Percentiles rank a stretch among this genome's conserved stretches.
Evolutionary conservation across 2,329 filamentous ascomycete genomes (phyloP).

Genomic region (Sclerotinia minor): DNA sequence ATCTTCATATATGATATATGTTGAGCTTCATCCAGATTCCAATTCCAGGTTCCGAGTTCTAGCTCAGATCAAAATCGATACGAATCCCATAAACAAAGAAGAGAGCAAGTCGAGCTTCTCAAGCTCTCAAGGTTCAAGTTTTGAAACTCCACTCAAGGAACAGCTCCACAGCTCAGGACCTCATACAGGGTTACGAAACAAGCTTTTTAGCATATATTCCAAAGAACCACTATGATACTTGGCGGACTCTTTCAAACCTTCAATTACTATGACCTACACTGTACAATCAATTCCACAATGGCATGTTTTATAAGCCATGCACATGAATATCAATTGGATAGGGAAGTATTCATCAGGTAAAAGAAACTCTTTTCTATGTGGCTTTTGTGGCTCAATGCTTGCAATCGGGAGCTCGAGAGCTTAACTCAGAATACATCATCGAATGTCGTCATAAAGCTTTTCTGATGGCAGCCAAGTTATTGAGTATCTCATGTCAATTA

Average conservation of each 20-base stretch:
- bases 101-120: background rate
- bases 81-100: background rate
- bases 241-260: background rate
- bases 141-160: background rate
- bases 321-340: background rate
- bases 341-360: slow-evolving; percentile 3
- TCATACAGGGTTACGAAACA: slow-evolving; percentile 22
- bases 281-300: slow-evolving; percentile 7
- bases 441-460: slow-evolving; percentile 10
- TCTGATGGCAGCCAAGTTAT: background rate
- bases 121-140: background rate
- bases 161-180: slow-evolving; percentile 4
- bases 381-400: background rate
- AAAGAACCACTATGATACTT: slow-evolving; percentile 21
- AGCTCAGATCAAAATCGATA: background rate
- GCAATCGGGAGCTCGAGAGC: background rate
- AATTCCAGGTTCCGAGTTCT: background rate
- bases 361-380: slow-evolving; percentile 6
- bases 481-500: background rate
- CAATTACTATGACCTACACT: background rate
- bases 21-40: background rate
- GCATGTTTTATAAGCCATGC: background rate
- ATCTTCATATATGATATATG: too few species aligned
- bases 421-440: background rate
- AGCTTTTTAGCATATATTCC: slow-evolving; percentile 20